Evolutionary conservation across 2,329 filamentous ascomycete genomes (phyloP).

Genomic region (Didymella segeticola): DNA sequence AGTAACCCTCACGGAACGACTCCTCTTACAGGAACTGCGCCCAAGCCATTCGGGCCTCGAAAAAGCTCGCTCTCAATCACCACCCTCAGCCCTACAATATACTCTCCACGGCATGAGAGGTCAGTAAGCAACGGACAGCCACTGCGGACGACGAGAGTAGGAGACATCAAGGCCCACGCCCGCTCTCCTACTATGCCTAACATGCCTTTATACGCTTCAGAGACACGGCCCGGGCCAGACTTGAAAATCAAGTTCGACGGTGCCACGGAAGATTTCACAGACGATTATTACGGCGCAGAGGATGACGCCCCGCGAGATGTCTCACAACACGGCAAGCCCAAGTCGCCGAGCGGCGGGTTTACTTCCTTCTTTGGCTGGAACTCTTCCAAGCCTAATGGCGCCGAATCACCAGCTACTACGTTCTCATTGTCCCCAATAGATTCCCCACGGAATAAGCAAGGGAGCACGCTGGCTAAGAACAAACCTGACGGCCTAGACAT

Average conservation of each 20-base stretch:
- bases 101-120: constrained; percentile 45
- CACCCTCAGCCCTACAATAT: constrained; percentile 13
- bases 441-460: constrained; percentile 56
- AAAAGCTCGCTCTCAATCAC: constrained; percentile 32
- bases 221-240: constrained; percentile 33
- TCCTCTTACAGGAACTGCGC: constrained; percentile 34
- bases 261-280: constrained; percentile 46
- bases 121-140: constrained; percentile 44
- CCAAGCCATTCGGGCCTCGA: constrained; percentile 31
- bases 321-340: constrained; percentile 46
- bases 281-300: constrained; percentile 43
- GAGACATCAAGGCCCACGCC: constrained; percentile 36
- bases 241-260: constrained; percentile 47
- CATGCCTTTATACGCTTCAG: constrained; percentile 44
- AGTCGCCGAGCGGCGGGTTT: constrained; percentile 60
- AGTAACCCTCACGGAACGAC: constrained; percentile 48
- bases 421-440: constrained; percentile 67
- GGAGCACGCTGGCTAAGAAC: constrained; percentile 39
- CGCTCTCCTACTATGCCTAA: constrained; percentile 50
- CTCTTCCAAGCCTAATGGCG: constrained; percentile 57
- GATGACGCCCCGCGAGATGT: constrained; percentile 30
- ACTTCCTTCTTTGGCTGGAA: constrained; percentile 74
- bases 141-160: constrained; percentile 34
- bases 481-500: constrained; percentile 59
- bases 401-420: constrained; percentile 66